These are phyloP conservation scores for Sporothrix globosa DNA, from an alignment of 2,329 filamentous ascomycete genomes.

Conservation along the genomic window DNA sequence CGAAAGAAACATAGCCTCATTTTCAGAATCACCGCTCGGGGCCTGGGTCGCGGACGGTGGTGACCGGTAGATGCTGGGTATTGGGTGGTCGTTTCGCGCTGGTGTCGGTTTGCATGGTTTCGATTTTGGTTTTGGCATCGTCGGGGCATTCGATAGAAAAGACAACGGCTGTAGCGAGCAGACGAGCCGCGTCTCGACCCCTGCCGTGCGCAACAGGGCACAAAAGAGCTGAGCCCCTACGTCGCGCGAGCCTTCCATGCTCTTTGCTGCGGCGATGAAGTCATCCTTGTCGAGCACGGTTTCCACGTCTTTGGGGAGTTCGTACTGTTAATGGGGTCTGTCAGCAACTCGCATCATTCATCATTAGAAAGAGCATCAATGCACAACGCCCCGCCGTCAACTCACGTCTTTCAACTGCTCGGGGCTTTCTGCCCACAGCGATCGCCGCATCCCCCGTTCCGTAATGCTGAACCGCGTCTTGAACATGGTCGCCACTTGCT, in stretches of 20 bases:
- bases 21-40: constrained; percentile 22
- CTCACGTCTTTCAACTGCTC: constrained; percentile 63
- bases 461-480: constrained; percentile 70
- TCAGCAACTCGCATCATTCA: neutral
- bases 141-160: constrained; percentile 61
- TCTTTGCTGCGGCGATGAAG: constrained; percentile 71
- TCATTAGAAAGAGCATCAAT: too few relatives aligned
- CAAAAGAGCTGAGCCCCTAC: constrained; percentile 90
- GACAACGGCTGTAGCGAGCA: constrained; percentile 86
- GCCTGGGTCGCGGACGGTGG: constrained; percentile 20
- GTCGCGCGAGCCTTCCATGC: constrained; percentile 80
- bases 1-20: constrained; percentile 38
- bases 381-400: neutral
- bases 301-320: constrained; percentile 66
- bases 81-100: constrained; percentile 42
- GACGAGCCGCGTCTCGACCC: constrained; percentile 78
- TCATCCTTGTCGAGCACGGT: constrained; percentile 69
- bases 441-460: constrained; percentile 68
- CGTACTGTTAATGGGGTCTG: constrained; percentile 48
- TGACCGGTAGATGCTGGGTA: constrained; percentile 47
- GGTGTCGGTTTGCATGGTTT: constrained; percentile 38
- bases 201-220: constrained; percentile 78
- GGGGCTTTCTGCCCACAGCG: constrained; percentile 74
- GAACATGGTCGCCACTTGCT: constrained; percentile 69
- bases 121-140: constrained; percentile 49